phyloP scores from a whole-genome alignment of 257 asterid species.

The Penstemon barbatus region DNA sequence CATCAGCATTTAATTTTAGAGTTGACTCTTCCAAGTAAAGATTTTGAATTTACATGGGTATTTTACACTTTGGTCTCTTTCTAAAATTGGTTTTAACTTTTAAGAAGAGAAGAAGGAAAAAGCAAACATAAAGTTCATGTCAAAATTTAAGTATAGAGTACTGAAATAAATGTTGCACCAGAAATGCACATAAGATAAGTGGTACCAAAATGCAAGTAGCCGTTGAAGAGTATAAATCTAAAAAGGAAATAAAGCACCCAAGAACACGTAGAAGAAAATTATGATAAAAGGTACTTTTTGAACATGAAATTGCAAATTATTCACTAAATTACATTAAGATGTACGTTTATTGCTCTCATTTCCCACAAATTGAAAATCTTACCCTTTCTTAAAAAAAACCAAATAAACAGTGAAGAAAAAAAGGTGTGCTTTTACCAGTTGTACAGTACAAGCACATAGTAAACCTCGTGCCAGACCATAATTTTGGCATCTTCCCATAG shows the following conservation, averaged over 20 bases:
- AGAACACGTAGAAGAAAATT: neutral
- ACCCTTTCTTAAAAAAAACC: no score
- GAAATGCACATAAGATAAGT: neutral
- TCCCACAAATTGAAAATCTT: no score
- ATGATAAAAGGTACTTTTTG: no score
- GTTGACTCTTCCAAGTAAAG: neutral
- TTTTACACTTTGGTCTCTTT: neutral
- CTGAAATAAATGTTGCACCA: conserved; percentile 6
- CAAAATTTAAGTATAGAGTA: neutral
- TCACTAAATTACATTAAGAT: no score
- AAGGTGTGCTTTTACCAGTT: conserved; percentile 22
- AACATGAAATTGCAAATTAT: no score
- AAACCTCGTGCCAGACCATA: neutral
- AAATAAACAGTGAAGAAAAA: neutral
- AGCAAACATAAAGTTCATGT: neutral
- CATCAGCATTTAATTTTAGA: conserved; percentile 7
- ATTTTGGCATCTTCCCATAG: no score
- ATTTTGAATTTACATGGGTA: neutral
- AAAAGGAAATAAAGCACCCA: neutral
- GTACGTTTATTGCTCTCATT: no score
- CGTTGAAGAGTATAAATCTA: neutral
- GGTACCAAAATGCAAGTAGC: conserved; percentile 19
- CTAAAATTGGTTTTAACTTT: neutral
- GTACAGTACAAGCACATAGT: conserved; percentile 29
- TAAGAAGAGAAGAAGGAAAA: neutral